These are phyloP conservation scores for Geosmithia morbida DNA, from an alignment of 2,329 filamentous ascomycete genomes.

Conservation along the genomic window DNA sequence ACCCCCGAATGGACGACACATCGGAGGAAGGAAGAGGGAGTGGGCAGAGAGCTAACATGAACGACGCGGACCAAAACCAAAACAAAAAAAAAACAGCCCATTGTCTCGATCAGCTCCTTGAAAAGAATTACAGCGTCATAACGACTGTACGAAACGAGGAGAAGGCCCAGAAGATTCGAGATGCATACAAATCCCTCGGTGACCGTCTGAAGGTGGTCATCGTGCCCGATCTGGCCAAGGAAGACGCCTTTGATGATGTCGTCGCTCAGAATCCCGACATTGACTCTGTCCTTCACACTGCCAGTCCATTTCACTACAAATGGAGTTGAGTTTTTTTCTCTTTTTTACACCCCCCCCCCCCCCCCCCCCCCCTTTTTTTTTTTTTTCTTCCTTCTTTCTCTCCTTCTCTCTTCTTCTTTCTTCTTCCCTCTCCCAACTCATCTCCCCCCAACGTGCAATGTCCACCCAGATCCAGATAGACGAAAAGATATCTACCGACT, in stretches of 20 bases:
- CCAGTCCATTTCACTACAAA: constrained; percentile 43
- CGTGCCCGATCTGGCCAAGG: constrained; percentile 64
- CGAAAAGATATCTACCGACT: no score
- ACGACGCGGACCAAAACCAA: background rate
- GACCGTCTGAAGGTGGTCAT: constrained; percentile 37
- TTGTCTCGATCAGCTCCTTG: constrained; percentile 37
- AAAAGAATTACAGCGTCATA: constrained; percentile 33
- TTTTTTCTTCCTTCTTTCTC: background rate
- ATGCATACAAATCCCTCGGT: constrained; percentile 27
- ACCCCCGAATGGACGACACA: background rate
- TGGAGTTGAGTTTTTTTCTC: constrained; percentile 18
- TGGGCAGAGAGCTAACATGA: no score
- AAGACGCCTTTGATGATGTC: constrained; percentile 58
- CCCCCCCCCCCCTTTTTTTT: background rate
- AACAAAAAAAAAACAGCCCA: constrained; percentile 23
- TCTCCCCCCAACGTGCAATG: no score
- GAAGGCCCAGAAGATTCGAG: constrained; percentile 36
- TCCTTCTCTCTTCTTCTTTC: background rate
- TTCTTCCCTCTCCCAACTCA: background rate
- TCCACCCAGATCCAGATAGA: no score
- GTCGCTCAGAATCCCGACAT: constrained; percentile 29
- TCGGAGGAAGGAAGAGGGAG: no score
- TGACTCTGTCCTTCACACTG: constrained; percentile 44
- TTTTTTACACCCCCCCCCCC: no score
- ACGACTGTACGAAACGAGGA: constrained; percentile 40